These are phyloP conservation scores for Citrus mangshanensis DNA, from an alignment of 345 rosid species.

Conservation along the genomic window DNA sequence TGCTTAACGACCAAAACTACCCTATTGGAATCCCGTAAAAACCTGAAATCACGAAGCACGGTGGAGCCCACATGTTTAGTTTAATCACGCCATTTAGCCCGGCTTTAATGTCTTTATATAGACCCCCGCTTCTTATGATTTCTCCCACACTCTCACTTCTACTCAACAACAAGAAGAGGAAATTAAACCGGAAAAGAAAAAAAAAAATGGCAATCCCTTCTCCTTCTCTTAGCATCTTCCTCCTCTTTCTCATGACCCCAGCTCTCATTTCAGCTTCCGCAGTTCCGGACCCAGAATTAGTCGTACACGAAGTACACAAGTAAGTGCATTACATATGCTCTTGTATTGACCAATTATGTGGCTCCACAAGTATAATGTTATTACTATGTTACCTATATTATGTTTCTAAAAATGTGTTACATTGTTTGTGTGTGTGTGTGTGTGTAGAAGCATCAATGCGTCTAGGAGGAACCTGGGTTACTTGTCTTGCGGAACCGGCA, in stretches of 20 bases:
- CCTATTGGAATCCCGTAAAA: slow-evolving; percentile 38
- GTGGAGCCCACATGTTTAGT: slow-evolving; percentile 36
- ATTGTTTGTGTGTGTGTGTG: neutral
- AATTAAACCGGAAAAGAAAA: neutral
- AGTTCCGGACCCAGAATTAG: slow-evolving; percentile 54
- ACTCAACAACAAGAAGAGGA: neutral
- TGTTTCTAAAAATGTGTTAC: neutral
- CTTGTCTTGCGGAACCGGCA: slow-evolving; percentile 69
- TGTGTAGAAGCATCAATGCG: slow-evolving; percentile 55
- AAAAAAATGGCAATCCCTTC: slow-evolving; percentile 25
- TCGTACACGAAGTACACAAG: slow-evolving; percentile 66
- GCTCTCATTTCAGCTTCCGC: slow-evolving; percentile 38
- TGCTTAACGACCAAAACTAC: slow-evolving; percentile 38
- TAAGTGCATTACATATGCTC: slow-evolving; percentile 5
- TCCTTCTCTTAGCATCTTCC: slow-evolving; percentile 25
- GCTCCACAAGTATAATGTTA: neutral
- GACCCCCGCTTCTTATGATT: slow-evolving; percentile 2
- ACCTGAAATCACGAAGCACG: slow-evolving; percentile 46
- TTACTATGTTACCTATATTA: neutral
- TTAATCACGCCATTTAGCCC: slow-evolving; percentile 26
- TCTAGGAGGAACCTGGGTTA: slow-evolving; percentile 64
- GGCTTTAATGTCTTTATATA: slow-evolving; percentile 40
- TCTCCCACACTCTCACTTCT: slow-evolving; percentile 7
- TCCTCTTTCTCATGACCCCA: slow-evolving; percentile 30
- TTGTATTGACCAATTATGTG: neutral